Base-by-base conservation (phyloP, 371 early-diverging fungal species). In the Funneliformis caledonium region DNA sequence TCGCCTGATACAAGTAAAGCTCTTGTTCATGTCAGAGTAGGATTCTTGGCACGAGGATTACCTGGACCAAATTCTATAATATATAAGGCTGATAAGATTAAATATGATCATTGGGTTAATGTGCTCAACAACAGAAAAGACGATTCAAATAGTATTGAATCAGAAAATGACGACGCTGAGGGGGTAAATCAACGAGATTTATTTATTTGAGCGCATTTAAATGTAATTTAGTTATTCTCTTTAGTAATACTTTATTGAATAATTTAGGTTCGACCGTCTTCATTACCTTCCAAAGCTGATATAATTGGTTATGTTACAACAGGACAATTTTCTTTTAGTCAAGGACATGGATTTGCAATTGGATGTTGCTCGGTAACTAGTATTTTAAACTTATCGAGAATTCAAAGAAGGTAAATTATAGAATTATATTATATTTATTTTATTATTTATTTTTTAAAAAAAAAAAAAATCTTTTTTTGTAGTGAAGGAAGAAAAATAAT, bases 281-380 rank as follows among this genome's bases (percentile, higher is more conserved):
- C 19, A 56, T 56, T 56, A 56, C 22, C 70, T 43, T 22, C 85
- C 19, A 60, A 78, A 59, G 80, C 81, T 3, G 83, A 83, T 11
- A 85, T 90, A 22, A 86, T 94, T 77, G 96, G 96, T 4, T 93
- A 92, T 78, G 83, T 94, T 43, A 94, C 93, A 1, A 90, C 91
- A 5, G 94, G 93, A 2, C 88, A 89, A 19, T 94, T 89, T 75
- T 93, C 94, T 16, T 88, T 92, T 62, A 84, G 87, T 12, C 85
- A 89, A 48, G 96, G 94, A 5, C 81, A 88, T 61, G 92, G 92
- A 60, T 87, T 87, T 68, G 93, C 91, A 14, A 85, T 91, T 76
- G 91, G 91, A 45, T 88, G 88, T 50, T 90, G 91, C 62, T 86
- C 90, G 45, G 82, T 86, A 0, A 64, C 69, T 12, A 88, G 89